These are phyloP conservation scores for Emiliania huxleyi DNA, from an alignment of 78 protist genomes.

Conservation along the genomic window DNA sequence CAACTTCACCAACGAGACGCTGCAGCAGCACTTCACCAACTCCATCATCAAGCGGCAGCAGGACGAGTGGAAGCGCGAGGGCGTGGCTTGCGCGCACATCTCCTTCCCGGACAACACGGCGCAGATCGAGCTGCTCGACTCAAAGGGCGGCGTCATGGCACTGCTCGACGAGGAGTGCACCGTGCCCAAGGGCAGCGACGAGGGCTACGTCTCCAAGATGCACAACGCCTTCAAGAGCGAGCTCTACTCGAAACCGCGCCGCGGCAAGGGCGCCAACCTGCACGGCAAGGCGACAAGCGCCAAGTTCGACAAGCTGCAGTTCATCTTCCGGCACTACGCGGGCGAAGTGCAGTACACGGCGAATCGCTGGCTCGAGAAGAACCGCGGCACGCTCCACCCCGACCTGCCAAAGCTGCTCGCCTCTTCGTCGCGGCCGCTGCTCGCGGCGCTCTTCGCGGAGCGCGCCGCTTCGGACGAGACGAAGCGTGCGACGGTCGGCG, in stretches of 20 bases:
- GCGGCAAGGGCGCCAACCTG: neutral
- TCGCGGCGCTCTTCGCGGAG: neutral
- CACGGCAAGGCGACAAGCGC: neutral
- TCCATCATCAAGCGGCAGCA: slow-evolving; percentile 45
- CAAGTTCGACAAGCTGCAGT: neutral
- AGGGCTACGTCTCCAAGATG: slow-evolving; percentile 53
- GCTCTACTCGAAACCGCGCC: neutral
- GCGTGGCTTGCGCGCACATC: slow-evolving; percentile 60
- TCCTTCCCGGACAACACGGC: slow-evolving; percentile 61
- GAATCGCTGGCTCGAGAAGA: slow-evolving; percentile 49
- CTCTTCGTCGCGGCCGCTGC: neutral
- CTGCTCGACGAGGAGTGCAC: slow-evolving; percentile 78
- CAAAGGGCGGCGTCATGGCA: slow-evolving; percentile 63
- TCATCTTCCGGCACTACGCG: slow-evolving; percentile 51
- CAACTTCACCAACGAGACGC: slow-evolving; percentile 90
- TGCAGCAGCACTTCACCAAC: slow-evolving; percentile 82
- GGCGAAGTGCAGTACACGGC: slow-evolving; percentile 41
- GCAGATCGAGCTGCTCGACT: neutral
- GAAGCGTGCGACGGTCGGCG: neutral
- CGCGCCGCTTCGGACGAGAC: neutral
- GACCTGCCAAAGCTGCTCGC: neutral
- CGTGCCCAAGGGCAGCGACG: slow-evolving; percentile 63
- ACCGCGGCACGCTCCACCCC: slow-evolving; percentile 26
- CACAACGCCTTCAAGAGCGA: slow-evolving; percentile 17
- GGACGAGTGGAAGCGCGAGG: slow-evolving; percentile 82